Conservation (phyloP, 2,329 filamentous ascomycete species). For the Clonostachys byssicola region DNA sequence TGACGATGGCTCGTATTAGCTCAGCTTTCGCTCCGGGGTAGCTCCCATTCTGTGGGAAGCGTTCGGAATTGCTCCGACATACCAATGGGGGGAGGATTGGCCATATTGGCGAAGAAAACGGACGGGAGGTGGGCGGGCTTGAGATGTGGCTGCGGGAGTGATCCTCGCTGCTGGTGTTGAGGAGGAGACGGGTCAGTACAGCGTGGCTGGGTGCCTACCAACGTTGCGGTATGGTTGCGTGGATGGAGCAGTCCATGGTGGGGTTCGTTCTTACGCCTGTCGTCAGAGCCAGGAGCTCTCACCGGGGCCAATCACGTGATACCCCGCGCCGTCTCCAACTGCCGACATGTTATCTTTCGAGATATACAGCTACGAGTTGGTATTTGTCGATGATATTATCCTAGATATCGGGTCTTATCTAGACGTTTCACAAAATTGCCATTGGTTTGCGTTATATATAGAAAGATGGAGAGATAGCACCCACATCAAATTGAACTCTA, state of each 20-base stretch:
- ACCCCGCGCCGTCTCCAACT: slow-evolving; percentile 15
- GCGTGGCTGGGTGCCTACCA: slow-evolving; percentile 4
- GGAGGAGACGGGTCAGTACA: not conserved
- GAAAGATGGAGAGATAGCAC: too few species aligned
- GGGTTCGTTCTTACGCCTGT: slow-evolving; percentile 21
- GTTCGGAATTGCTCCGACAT: slow-evolving; percentile 7
- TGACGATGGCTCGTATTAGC: slow-evolving; percentile 7
- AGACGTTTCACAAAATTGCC: too few species aligned
- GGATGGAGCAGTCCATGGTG: slow-evolving; percentile 17
- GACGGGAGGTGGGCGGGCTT: not conserved
- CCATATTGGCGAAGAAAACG: slow-evolving; percentile 31
- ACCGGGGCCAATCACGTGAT: slow-evolving; percentile 27
- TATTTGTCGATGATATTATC: not conserved
- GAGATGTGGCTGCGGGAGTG: not conserved
- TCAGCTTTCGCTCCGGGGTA: not conserved
- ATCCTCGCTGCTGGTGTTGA: not conserved
- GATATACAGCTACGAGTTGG: not conserved
- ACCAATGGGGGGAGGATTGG: slow-evolving; percentile 51
- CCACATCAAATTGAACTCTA: too few species aligned
- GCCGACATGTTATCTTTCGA: not conserved
- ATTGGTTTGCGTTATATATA: too few species aligned
- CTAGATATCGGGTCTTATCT: not conserved
- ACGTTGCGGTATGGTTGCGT: not conserved
- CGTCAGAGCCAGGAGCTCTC: slow-evolving; percentile 23
- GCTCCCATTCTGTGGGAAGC: too few species aligned